Conservation (phyloP, 805 yeast species). For the Peterozyma toletana region DNA sequence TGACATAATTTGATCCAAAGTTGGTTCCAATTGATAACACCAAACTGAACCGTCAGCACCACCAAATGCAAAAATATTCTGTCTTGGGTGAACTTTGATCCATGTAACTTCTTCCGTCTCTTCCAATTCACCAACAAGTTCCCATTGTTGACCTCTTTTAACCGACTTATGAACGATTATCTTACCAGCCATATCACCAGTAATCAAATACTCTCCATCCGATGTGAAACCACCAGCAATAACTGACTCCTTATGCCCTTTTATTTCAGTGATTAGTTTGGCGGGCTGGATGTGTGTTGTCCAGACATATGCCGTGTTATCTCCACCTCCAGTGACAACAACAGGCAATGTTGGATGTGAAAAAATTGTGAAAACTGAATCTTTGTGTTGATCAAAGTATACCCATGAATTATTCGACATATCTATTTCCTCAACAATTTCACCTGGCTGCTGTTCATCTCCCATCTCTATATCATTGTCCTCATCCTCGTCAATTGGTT, state of each 20-base stretch:
- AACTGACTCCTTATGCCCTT: conserved; percentile 85
- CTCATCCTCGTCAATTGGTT: conserved; percentile 28
- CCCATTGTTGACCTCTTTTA: conserved; percentile 83
- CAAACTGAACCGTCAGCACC: conserved; percentile 90
- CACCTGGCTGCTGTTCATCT: conserved; percentile 29
- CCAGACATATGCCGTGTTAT: conserved; percentile 85
- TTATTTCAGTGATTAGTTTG: conserved; percentile 64
- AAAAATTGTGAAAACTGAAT: conserved; percentile 78
- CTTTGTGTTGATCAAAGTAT: conserved; percentile 85
- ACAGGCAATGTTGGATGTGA: conserved; percentile 80
- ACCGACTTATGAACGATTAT: conserved; percentile 64
- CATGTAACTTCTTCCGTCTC: conserved; percentile 90
- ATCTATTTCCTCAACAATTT: conserved; percentile 65
- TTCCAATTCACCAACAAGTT: conserved; percentile 56
- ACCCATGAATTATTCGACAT: conserved; percentile 83
- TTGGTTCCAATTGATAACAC: conserved; percentile 72
- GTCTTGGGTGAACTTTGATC: conserved; percentile 74
- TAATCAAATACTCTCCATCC: conserved; percentile 74
- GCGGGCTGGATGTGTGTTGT: conserved; percentile 86
- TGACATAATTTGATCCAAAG: conserved; percentile 63
- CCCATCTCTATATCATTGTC: conserved; percentile 31
- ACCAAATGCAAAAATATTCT: conserved; percentile 81
- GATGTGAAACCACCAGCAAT: conserved; percentile 75
- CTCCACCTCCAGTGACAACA: conserved; percentile 95
- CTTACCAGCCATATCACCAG: conserved; percentile 95